A percentile compares a stretch with the other conserved stretches of the same genome.
These are phyloP conservation scores for Suillus alpinus DNA, from an alignment of 768 basidiomycete species.

Conservation along the genomic window DNA sequence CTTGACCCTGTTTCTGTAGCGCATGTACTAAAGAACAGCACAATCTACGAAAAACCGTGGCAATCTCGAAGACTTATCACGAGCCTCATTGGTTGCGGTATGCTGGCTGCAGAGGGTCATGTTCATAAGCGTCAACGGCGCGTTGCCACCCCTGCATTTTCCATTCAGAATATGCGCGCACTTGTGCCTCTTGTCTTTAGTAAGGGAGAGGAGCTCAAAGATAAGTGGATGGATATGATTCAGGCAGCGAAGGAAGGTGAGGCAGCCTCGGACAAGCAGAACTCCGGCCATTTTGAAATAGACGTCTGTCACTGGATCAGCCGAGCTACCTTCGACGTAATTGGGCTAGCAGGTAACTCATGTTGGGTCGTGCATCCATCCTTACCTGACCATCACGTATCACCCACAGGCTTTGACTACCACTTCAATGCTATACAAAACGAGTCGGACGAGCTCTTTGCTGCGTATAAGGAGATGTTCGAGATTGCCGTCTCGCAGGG, in stretches of 20 bases:
- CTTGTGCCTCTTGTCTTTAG: constrained; percentile 70
- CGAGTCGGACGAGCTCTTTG: constrained; percentile 74
- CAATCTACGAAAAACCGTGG: constrained; percentile 82
- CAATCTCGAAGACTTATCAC: constrained; percentile 73
- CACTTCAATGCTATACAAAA: constrained; percentile 81
- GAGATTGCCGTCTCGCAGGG: constrained; percentile 63
- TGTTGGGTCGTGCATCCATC: background rate
- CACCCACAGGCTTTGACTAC: constrained; percentile 71
- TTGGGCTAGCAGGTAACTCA: constrained; percentile 78
- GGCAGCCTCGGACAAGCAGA: constrained; percentile 7
- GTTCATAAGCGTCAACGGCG: constrained; percentile 79
- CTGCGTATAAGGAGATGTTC: constrained; percentile 85
- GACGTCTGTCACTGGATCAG: constrained; percentile 83
- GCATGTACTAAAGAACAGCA: constrained; percentile 71
- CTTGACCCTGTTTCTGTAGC: constrained; percentile 74
- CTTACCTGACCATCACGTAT: background rate
- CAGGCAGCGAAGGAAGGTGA: constrained; percentile 21
- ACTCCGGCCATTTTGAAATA: constrained; percentile 39
- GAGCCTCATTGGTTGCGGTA: constrained; percentile 76
- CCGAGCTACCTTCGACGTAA: constrained; percentile 85
- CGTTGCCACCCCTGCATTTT: constrained; percentile 76
- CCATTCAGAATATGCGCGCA: constrained; percentile 70
- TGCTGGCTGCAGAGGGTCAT: constrained; percentile 76
- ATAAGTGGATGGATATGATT: constrained; percentile 58
- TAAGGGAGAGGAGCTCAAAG: constrained; percentile 60